A percentile compares a stretch with the other conserved stretches of the same genome.
Evolutionary conservation across 768 basidiomycete genomes (phyloP).

Genomic region (Phaeotremella fagi): DNA sequence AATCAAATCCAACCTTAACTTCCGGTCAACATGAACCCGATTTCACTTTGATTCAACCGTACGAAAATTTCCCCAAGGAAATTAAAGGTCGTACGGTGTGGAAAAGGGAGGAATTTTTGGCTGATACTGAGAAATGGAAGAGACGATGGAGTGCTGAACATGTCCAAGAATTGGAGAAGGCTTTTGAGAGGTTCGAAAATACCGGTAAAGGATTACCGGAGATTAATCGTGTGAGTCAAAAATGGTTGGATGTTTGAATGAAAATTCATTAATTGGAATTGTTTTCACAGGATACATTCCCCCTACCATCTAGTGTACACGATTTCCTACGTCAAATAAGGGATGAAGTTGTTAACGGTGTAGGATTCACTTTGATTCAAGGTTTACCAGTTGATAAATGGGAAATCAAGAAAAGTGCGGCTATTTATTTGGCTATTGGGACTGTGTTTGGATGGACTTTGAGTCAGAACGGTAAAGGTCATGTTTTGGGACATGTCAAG

Average conservation of each 20-base stretch:
- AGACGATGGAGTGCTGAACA: slow-evolving; percentile 29
- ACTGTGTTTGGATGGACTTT: slow-evolving; percentile 39
- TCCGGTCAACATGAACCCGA: slow-evolving; percentile 39
- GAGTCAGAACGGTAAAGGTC: slow-evolving; percentile 43
- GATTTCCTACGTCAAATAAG: slow-evolving; percentile 23
- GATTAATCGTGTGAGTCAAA: slow-evolving; percentile 28
- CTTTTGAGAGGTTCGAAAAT: slow-evolving; percentile 26
- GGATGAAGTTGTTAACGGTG: slow-evolving; percentile 38
- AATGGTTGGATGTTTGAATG: neutral
- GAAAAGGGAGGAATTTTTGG: slow-evolving; percentile 33
- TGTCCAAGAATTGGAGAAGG: slow-evolving; percentile 32
- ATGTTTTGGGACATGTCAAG: slow-evolving; percentile 47
- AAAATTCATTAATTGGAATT: neutral
- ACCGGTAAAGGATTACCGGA: slow-evolving; percentile 23
- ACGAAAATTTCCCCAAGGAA: slow-evolving; percentile 32
- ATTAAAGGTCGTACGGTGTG: slow-evolving; percentile 42
- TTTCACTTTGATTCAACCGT: slow-evolving; percentile 28
- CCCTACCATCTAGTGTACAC: slow-evolving; percentile 25
- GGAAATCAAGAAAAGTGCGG: slow-evolving; percentile 36
- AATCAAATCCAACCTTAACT: slow-evolving; percentile 20
- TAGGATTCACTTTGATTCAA: slow-evolving; percentile 47
- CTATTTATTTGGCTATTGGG: slow-evolving; percentile 42
- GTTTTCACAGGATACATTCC: slow-evolving; percentile 31
- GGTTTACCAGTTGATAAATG: slow-evolving; percentile 40
- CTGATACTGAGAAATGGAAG: slow-evolving; percentile 35